A percentile compares a stretch with the other conserved stretches of the same genome.
These are phyloP conservation scores for Penicillium simplicissimum DNA, from an alignment of 495 filamentous ascomycete species.

Conservation along the genomic window DNA sequence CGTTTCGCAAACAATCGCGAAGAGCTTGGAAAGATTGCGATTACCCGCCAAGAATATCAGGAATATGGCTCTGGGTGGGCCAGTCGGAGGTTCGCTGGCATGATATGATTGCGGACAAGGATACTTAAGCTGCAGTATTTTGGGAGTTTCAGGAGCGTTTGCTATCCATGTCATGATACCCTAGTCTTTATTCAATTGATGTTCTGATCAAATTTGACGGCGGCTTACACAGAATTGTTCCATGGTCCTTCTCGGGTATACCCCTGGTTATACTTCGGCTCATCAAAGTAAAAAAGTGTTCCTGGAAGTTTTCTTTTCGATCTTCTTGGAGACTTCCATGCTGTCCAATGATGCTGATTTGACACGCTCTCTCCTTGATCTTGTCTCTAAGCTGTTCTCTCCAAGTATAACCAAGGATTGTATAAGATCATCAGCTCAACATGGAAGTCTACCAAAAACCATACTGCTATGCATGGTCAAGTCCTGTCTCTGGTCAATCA, in stretches of 20 bases:
- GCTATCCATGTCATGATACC: slow-evolving; percentile 27
- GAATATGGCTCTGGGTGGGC: slow-evolving; percentile 83
- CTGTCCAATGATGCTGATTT: not conserved
- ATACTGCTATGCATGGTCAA: not conserved
- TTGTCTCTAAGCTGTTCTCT: not conserved
- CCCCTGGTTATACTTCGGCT: not conserved
- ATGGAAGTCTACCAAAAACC: not conserved
- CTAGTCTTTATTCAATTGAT: slow-evolving; percentile 20
- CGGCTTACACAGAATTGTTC: not conserved
- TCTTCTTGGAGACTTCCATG: not conserved
- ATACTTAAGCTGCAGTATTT: slow-evolving; percentile 4
- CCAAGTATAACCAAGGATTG: not conserved
- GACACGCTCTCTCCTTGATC: not conserved
- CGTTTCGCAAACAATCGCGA: slow-evolving; percentile 69
- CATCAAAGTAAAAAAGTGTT: not conserved
- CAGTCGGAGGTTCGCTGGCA: slow-evolving; percentile 66
- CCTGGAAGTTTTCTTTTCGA: not conserved
- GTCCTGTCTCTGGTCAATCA: not conserved
- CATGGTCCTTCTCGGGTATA: not conserved
- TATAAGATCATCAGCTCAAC: not conserved
- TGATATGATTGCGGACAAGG: slow-evolving; percentile 19
- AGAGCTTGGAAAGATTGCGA: slow-evolving; percentile 59
- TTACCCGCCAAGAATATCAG: slow-evolving; percentile 86
- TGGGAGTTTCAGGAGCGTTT: slow-evolving; percentile 14
- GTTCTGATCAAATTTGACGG: not conserved